Base-by-base conservation (phyloP, 1,139 yeast species). In the Suhomyces taliae region DNA sequence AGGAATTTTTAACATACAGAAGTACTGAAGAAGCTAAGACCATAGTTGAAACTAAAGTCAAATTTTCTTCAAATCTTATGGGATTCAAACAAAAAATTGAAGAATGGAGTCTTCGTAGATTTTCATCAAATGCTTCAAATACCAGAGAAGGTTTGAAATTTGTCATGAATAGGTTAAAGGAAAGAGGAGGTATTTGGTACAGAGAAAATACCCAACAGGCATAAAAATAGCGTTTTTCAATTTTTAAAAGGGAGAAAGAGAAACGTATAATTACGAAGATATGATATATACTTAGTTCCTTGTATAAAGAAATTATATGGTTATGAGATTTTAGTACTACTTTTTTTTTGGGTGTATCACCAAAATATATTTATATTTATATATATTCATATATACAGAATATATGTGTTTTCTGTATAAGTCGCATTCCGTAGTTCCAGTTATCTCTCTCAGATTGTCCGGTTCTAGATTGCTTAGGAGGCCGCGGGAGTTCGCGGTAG, bases 31-130 rank as follows among this genome's bases (percentile, higher is more conserved):
- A 53, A 10, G 33, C 39, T n/a, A 44, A 31, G 19, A 47, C 50
- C 4, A n/a, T 37, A 26, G 50, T 47, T 12, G 53, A 60, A 2
- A 54, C 64, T 39, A 70, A 75, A 47, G 97, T 90, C 35, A 80
- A 80, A 54, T 89, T 91, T 60, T 78, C 85, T 19, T 83, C 91
- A 37, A 89, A 89, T 47, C 83, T 89, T 58, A 49, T 72, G 47
- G 89, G 90, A 1, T 75, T 90, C 58, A 85, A 82, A 59, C 82
- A 82, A 60, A 75, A 83, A 53, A 88, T 91, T 46, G 98, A 91
- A 65, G 74, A 76, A 40, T 90, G 97, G 96, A 84, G 96, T 40
- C 83, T 82, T 57, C 74, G 74, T 34, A 78, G 79, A 60, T 90
- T 91, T 61, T 74, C 82, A 39, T 83, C 83, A 46, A 87, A 90